phyloP scores from a whole-genome alignment of 139 green algal species.

The Picochlorum sp. region DNA sequence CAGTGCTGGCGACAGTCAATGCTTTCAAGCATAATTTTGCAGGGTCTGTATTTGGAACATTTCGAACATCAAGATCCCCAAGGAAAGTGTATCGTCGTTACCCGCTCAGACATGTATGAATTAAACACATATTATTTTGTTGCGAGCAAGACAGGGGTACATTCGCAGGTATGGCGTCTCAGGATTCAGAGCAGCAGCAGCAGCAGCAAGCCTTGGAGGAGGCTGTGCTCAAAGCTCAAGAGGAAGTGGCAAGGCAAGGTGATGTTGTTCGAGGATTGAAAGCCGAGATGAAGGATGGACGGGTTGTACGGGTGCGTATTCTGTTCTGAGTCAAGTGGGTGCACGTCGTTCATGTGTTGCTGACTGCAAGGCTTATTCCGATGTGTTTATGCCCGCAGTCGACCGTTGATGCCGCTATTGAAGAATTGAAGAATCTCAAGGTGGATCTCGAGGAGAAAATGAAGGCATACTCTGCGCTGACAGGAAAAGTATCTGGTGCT shows the following conservation, averaged over 20 bases:
- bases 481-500: slow-evolving; percentile 46
- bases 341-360: neutral
- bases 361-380: neutral
- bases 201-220: slow-evolving; percentile 15
- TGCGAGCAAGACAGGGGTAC: too few species aligned
- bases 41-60: too few species aligned
- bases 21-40: too few species aligned
- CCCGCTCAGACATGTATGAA: too few species aligned
- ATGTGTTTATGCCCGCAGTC: slow-evolving; percentile 26
- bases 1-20: too few species aligned
- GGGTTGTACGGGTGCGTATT: slow-evolving; percentile 55
- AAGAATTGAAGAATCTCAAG: slow-evolving; percentile 82
- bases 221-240: slow-evolving; percentile 46
- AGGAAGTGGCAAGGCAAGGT: slow-evolving; percentile 66
- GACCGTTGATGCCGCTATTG: slow-evolving; percentile 75
- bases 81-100: too few species aligned
- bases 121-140: too few species aligned
- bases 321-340: neutral
- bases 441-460: slow-evolving; percentile 54
- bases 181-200: neutral
- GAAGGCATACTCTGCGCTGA: slow-evolving; percentile 54
- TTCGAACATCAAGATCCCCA: too few species aligned
- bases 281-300: slow-evolving; percentile 67
- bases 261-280: slow-evolving; percentile 87
- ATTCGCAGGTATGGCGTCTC: slow-evolving; percentile 1